These are phyloP conservation scores for Perilla frutescens DNA, from an alignment of 257 asterid species.

Conservation along the genomic window DNA sequence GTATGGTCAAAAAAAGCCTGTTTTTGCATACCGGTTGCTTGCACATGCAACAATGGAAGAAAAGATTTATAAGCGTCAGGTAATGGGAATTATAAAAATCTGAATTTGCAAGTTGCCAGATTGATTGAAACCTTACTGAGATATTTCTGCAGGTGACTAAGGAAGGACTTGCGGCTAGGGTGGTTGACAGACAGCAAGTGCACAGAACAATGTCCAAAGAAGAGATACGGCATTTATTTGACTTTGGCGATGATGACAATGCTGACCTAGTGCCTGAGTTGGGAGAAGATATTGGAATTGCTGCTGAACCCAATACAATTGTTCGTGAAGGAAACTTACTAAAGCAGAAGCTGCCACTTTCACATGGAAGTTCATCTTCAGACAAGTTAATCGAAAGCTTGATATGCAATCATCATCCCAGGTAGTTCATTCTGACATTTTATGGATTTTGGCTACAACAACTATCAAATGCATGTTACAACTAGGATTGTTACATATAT, in stretches of 20 bases:
- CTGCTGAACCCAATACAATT: constrained; percentile 43
- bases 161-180: constrained; percentile 99
- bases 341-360: constrained; percentile 66
- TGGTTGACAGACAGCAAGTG: constrained; percentile 95
- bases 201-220: constrained; percentile 96
- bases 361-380: constrained; percentile 63
- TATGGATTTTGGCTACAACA: background rate
- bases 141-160: constrained; percentile 75
- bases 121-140: constrained; percentile 10
- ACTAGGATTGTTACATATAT: background rate
- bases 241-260: constrained; percentile 91
- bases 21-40: constrained; percentile 90
- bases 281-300: constrained; percentile 56
- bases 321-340: constrained; percentile 49
- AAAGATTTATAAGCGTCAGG: constrained; percentile 99
- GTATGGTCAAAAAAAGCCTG: constrained; percentile 98
- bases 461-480: background rate
- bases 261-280: constrained; percentile 54
- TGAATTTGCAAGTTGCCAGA: constrained; percentile 19
- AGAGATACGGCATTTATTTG: constrained; percentile 92
- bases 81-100: constrained; percentile 30
- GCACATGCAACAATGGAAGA: constrained; percentile 99
- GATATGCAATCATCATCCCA: constrained; percentile 79
- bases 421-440: constrained; percentile 47
- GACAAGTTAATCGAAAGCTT: constrained; percentile 74